phyloP scores from a whole-genome alignment of 352 stramenopile species.

The Lagenidium giganteum region DNA sequence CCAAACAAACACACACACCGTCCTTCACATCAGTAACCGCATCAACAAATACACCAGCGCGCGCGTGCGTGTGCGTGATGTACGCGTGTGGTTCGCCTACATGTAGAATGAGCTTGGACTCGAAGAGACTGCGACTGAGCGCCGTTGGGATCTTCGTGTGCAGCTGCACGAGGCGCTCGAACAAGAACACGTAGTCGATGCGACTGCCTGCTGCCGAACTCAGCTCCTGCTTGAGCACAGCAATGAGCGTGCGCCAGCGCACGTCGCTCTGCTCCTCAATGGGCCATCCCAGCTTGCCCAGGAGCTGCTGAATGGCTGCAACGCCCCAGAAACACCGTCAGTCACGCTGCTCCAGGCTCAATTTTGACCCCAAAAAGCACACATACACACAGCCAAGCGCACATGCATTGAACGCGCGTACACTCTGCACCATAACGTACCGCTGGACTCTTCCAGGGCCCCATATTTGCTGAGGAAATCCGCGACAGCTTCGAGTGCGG shows the following conservation, averaged over 20 bases:
- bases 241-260: constrained; percentile 44
- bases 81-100: constrained; percentile 28
- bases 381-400: background rate
- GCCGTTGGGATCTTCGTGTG: constrained; percentile 22
- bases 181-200: constrained; percentile 59
- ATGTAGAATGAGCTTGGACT: constrained; percentile 57
- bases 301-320: constrained; percentile 31
- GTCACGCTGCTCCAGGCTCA: no score
- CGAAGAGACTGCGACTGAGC: constrained; percentile 35
- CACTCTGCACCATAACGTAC: constrained; percentile 9
- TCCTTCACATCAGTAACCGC: background rate
- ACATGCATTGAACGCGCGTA: background rate
- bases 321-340: background rate
- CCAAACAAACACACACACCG: background rate
- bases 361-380: no score
- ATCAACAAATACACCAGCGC: background rate
- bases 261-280: constrained; percentile 41
- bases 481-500: constrained; percentile 35
- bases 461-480: constrained; percentile 48
- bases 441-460: constrained; percentile 29
- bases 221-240: constrained; percentile 44
- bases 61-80: no score
- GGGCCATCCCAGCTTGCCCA: constrained; percentile 36
- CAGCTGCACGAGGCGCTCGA: constrained; percentile 60
- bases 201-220: constrained; percentile 8